A percentile compares a stretch with the other conserved stretches of the same genome.
Evolutionary conservation across 495 filamentous ascomycete genomes (phyloP).

Genomic region (Neurospora tetraspora): DNA sequence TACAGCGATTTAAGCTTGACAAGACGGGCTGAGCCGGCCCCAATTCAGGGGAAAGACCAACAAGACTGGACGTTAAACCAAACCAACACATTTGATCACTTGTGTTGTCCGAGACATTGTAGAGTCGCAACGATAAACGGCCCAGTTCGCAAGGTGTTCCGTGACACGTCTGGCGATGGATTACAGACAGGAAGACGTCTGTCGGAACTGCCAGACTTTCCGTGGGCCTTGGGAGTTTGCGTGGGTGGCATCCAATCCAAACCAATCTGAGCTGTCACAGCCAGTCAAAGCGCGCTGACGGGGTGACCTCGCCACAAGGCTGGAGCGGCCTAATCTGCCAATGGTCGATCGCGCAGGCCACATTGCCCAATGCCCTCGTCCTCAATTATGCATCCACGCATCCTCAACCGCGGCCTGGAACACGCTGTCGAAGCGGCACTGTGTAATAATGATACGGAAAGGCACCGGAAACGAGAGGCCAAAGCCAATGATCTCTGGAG

Average conservation of each 20-base stretch:
- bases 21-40: neutral
- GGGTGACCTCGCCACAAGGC: conserved; percentile 19
- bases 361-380: conserved; percentile 11
- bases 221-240: neutral
- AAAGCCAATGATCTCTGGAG: neutral
- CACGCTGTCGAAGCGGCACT: neutral
- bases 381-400: conserved; percentile 23
- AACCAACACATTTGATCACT: neutral
- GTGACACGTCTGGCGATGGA: neutral
- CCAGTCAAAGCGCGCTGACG: conserved; percentile 15
- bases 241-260: neutral
- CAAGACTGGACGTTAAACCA: neutral
- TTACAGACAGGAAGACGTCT: neutral
- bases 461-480: neutral
- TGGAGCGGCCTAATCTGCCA: conserved; percentile 13
- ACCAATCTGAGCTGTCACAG: conserved; percentile 6
- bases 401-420: conserved; percentile 14
- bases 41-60: neutral
- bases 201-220: neutral
- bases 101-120: neutral
- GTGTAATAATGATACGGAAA: neutral
- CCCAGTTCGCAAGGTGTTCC: neutral
- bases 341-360: conserved; percentile 16
- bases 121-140: neutral
- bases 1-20: neutral